These are phyloP conservation scores for Eucalyptus sp. DNA, from an alignment of 345 rosid genomes.

Conservation along the genomic window DNA sequence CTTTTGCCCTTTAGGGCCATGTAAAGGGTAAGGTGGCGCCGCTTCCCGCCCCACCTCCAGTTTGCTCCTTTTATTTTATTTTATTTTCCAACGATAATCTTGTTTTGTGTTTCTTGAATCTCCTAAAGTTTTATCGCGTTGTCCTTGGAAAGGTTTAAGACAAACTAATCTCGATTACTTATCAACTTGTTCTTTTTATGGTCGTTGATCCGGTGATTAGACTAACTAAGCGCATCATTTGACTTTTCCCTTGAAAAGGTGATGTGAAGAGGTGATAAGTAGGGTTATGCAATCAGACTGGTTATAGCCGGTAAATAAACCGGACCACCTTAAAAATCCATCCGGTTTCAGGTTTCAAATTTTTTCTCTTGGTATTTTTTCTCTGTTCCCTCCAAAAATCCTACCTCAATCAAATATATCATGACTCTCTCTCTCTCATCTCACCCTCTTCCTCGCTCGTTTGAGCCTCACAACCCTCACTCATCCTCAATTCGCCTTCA, in stretches of 20 bases:
- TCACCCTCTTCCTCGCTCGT: accelerated
- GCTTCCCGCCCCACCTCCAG: background rate
- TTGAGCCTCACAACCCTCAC: no score
- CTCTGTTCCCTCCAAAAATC: no score
- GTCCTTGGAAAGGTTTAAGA: background rate
- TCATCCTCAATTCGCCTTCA: no score
- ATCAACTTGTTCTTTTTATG: background rate
- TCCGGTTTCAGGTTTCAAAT: no score
- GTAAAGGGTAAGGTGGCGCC: background rate
- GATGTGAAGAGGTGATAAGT: background rate
- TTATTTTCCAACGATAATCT: background rate
- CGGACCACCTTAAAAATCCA: no score
- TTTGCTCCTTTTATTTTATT: background rate
- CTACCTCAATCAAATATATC: no score
- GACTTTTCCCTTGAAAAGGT: background rate
- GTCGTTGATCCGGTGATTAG: background rate
- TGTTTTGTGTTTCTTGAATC: background rate
- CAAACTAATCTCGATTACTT: background rate
- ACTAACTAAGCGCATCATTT: background rate
- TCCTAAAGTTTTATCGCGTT: background rate
- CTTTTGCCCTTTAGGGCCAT: background rate
- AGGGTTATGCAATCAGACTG: background rate
- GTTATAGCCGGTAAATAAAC: no score
- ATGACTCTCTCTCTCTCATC: no score
- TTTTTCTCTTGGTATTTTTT: no score